Base-by-base conservation (phyloP, 495 filamentous ascomycete species). In the Aspergillus olivimuriae region DNA sequence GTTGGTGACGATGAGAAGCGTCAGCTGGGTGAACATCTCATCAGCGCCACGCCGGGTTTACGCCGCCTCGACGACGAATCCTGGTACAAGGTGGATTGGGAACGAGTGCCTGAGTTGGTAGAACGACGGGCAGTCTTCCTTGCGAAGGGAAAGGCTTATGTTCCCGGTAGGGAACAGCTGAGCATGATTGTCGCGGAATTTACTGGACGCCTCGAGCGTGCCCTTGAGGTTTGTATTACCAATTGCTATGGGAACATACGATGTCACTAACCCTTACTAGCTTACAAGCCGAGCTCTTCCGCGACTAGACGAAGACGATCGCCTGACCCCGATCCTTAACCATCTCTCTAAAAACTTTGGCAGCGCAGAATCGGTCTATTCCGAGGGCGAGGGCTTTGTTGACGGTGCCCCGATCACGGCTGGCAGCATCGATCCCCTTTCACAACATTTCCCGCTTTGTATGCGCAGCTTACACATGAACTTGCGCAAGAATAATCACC, bases 1-100 rank as follows among this genome's bases (percentile, higher is more conserved):
- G 86, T 95, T 2, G 65, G 71, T 3, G 85, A 88, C 8, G 83
- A 86, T 4, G 91, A 97, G 69, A 82, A 73, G 53, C 69, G 66
- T 34, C 69, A 71, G 39, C 63, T 81, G 17, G 50, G 66, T 5
- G 66, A 74, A 26, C 64, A 77, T 33, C 58, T 90, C 21, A 49
- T 68, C 3, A 72, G 66, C 37, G 76, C 74, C 1, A 77, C 75
- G 2, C 65, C 66, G 1, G 66, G 70, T 21, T 41, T 79, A 48
- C 76, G 77, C 57, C 65, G 69, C 39, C 62, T 75, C 17, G 82
- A 91, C 22, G 87, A 89, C n/a, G 86, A 89, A 46, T 75, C 70
- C 4, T 99, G 88, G 82, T 95, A 86, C 67, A 97, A 95, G 61
- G 86, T 96, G 4, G 88, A 94, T 56, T 99, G 91, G 87, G 84